Percentiles rank a stretch among this genome's conserved stretches.
Evolutionary conservation across 345 rosid species (phyloP).

Genomic region (Bruguiera parviflora): DNA sequence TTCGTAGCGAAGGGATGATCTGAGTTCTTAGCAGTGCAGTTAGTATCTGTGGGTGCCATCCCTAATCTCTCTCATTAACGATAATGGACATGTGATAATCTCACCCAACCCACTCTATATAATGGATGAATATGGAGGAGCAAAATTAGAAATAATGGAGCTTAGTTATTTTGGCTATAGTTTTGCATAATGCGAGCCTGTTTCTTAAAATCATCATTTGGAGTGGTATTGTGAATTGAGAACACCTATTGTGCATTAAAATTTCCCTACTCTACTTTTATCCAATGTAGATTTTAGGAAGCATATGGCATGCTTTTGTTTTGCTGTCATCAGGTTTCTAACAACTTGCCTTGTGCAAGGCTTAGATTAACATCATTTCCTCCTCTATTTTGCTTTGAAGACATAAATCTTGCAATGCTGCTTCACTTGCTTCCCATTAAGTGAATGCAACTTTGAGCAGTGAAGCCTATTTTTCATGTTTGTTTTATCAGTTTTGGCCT

Average conservation of each 20-base stretch:
- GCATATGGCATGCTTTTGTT: neutral
- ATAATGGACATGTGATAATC: neutral
- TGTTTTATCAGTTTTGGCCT: no score
- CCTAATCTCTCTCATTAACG: neutral
- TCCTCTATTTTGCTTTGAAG: no score
- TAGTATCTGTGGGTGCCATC: no score
- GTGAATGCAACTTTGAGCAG: no score
- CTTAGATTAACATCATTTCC: no score
- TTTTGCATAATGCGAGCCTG: neutral
- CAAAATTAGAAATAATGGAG: neutral
- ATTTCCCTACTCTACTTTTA: neutral
- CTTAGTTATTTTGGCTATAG: neutral
- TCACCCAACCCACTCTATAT: neutral
- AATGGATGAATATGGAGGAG: neutral
- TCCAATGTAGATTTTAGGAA: neutral
- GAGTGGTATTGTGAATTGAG: neutral
- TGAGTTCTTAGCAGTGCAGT: no score
- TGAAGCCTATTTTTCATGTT: no score
- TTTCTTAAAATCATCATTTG: neutral
- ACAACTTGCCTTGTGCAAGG: neutral
- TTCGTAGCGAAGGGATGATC: no score
- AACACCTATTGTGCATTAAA: neutral
- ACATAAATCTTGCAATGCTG: no score
- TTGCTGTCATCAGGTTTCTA: neutral
- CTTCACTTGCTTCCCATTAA: no score